Conservation (phyloP, 495 filamentous ascomycete species). For the Trichoderma erinaceum region DNA sequence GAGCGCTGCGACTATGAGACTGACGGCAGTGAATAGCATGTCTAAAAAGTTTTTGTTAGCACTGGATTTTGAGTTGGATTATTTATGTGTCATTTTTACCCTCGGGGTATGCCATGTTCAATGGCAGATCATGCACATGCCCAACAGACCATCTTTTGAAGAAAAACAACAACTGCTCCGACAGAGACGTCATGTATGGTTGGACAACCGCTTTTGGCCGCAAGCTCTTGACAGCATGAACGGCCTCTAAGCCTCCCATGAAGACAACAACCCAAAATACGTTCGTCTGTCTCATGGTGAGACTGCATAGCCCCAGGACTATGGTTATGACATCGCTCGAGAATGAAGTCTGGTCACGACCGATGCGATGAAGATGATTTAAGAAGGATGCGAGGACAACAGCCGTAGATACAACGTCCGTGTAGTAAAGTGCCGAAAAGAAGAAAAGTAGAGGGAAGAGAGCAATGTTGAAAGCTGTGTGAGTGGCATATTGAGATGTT, state of each 20-base stretch:
- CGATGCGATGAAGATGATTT: constrained; percentile 47
- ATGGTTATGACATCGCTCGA: constrained; percentile 39
- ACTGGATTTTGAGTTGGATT: no score
- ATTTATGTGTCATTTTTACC: constrained; percentile 36
- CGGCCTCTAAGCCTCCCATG: constrained; percentile 66
- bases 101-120: constrained; percentile 48
- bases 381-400: constrained; percentile 61
- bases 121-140: constrained; percentile 59
- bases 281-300: constrained; percentile 87
- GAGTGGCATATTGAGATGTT: constrained; percentile 33
- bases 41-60: constrained; percentile 23
- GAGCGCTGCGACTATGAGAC: constrained; percentile 52
- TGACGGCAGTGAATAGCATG: constrained; percentile 46
- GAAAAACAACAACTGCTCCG: constrained; percentile 27
- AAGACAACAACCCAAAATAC: constrained; percentile 92
- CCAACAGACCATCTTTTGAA: constrained; percentile 38
- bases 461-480: constrained; percentile 71
- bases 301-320: constrained; percentile 52
- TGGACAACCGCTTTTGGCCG: constrained; percentile 24
- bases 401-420: constrained; percentile 69
- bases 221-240: constrained; percentile 42
- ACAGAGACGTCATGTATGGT: constrained; percentile 21
- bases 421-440: constrained; percentile 92
- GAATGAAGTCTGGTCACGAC: constrained; percentile 22
- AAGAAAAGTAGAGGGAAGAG: constrained; percentile 91